These are phyloP conservation scores for Trichoderma simmonsii DNA, from an alignment of 2,329 filamentous ascomycete species.

Conservation along the genomic window DNA sequence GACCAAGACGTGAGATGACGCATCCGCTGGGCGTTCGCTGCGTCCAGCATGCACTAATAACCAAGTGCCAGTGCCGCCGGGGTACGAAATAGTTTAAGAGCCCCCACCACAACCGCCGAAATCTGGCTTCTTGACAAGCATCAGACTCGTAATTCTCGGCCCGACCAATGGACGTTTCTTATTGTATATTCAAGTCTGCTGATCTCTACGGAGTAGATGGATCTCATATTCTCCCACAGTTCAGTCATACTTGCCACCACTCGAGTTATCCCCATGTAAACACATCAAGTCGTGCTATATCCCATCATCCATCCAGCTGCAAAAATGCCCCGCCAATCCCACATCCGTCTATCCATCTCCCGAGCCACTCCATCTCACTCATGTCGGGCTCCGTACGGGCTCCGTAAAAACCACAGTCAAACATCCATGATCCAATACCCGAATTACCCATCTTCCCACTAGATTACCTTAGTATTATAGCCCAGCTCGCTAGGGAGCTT, in stretches of 20 bases:
- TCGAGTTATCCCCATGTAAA: neutral
- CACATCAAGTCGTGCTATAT: neutral
- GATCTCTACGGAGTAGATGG: neutral
- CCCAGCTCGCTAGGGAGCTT: neutral
- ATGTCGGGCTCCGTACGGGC: neutral
- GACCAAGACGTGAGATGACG: neutral
- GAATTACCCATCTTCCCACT: neutral
- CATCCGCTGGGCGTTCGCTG: slow-evolving; percentile 1
- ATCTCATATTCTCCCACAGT: neutral
- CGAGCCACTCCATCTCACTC: neutral
- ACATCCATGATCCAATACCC: neutral
- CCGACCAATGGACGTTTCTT: slow-evolving; percentile 1
- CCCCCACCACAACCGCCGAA: neutral
- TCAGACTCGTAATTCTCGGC: neutral
- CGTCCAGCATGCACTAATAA: slow-evolving; percentile 2
- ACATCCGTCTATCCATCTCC: neutral
- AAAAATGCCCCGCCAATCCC: neutral
- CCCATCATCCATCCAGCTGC: neutral
- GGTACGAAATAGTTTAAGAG: neutral
- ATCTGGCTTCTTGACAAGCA: slow-evolving; percentile 7
- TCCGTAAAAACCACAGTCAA: neutral
- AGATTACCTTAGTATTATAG: neutral
- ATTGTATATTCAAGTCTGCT: neutral
- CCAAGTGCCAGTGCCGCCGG: neutral
- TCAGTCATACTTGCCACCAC: neutral